Evolutionary conservation across 208 protist species (phyloP).

Genomic region (Trypanosoma scelopori): DNA sequence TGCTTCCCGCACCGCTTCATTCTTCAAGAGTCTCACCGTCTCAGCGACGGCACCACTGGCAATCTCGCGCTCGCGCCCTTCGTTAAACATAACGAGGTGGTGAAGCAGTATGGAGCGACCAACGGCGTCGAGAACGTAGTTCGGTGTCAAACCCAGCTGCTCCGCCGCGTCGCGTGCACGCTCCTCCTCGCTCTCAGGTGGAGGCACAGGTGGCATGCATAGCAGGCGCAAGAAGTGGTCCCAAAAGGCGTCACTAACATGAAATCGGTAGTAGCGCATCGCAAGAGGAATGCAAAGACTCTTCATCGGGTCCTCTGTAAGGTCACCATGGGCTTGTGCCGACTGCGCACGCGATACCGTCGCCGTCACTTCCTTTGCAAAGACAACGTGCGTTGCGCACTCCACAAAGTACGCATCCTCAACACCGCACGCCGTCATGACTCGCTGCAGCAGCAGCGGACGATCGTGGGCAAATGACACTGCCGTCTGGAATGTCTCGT

Average conservation of each 20-base stretch:
- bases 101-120: slow-evolving; percentile 86
- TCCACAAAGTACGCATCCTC: slow-evolving; percentile 49
- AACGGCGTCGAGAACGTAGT: slow-evolving; percentile 77
- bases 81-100: slow-evolving; percentile 66
- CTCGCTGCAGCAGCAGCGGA: slow-evolving; percentile 58
- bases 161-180: slow-evolving; percentile 35
- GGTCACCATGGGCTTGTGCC: slow-evolving; percentile 60
- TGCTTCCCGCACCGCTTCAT: no score
- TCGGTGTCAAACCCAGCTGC: slow-evolving; percentile 62
- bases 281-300: slow-evolving; percentile 68
- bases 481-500: slow-evolving; percentile 46
- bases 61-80: slow-evolving; percentile 68
- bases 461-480: slow-evolving; percentile 47
- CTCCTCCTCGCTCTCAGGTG: slow-evolving; percentile 33
- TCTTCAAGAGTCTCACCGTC: slow-evolving; percentile 36
- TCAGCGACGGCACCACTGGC: slow-evolving; percentile 44
- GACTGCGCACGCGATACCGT: slow-evolving; percentile 68
- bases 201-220: slow-evolving; percentile 72
- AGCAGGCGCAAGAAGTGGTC: slow-evolving; percentile 68
- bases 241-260: slow-evolving; percentile 64
- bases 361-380: slow-evolving; percentile 77
- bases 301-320: slow-evolving; percentile 73
- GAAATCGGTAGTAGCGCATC: slow-evolving; percentile 79
- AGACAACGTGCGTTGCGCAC: slow-evolving; percentile 70
- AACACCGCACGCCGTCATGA: slow-evolving; percentile 45